phyloP scores from a whole-genome alignment of 2,329 filamentous ascomycete genomes.

The Clarireedia sp. region DNA sequence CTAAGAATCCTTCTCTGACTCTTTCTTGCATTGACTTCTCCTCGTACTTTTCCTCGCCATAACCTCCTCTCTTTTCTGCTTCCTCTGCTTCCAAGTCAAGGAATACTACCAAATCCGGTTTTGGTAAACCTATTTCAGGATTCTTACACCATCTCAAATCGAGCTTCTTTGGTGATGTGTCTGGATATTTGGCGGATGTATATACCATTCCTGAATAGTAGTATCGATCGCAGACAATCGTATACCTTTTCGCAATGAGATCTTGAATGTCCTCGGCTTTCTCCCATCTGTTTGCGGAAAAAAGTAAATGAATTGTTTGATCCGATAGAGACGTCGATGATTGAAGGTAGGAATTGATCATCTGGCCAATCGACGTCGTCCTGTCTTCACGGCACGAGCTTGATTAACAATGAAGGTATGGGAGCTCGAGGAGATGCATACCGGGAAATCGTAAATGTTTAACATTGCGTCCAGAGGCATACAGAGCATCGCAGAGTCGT shows the following conservation, averaged over 20 bases:
- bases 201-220: conserved; percentile 94
- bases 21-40: conserved; percentile 71
- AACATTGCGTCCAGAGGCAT: conserved; percentile 42
- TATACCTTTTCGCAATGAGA: conserved; percentile 57
- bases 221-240: conserved; percentile 83
- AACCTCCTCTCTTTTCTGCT: conserved; percentile 73
- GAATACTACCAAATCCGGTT: conserved; percentile 82
- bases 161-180: conserved; percentile 39
- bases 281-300: conserved; percentile 69
- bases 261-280: conserved; percentile 35
- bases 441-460: conserved; percentile 60
- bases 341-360: conserved; percentile 60
- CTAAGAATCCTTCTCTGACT: conserved; percentile 68
- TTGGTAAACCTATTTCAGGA: conserved; percentile 78
- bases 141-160: conserved; percentile 71
- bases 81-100: conserved; percentile 69
- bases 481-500: conserved; percentile 45
- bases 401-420: neutral
- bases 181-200: conserved; percentile 76
- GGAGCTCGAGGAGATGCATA: conserved; percentile 27
- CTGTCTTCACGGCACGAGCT: conserved; percentile 41
- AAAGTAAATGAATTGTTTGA: conserved; percentile 64
- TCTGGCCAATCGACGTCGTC: conserved; percentile 57
- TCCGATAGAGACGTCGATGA: conserved; percentile 54
- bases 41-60: conserved; percentile 85